phyloP scores from a whole-genome alignment of 345 rosid species.

The Eucalyptus pumila region DNA sequence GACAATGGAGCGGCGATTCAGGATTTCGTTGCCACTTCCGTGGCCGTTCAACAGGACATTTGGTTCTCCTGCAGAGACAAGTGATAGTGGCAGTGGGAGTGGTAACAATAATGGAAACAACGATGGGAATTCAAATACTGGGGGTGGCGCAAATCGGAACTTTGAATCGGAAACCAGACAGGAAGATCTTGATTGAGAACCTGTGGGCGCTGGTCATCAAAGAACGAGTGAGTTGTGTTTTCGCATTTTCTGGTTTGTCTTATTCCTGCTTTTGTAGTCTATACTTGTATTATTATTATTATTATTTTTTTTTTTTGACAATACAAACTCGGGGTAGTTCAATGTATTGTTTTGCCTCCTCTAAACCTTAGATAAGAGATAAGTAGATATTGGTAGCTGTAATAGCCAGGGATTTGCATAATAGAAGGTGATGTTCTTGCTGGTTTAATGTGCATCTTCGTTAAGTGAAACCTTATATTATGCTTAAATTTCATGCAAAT shows the following conservation, averaged over 20 bases:
- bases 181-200: constrained; percentile 53
- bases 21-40: constrained; percentile 44
- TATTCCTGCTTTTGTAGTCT: background rate
- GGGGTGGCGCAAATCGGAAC: background rate
- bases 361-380: background rate
- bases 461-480: background rate
- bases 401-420: background rate
- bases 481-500: background rate
- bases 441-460: background rate
- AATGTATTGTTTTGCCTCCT: background rate
- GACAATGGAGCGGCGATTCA: constrained; percentile 39
- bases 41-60: constrained; percentile 31
- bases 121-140: constrained; percentile 23
- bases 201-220: background rate
- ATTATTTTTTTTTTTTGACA: background rate
- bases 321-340: background rate
- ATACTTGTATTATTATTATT: background rate
- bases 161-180: constrained; percentile 14
- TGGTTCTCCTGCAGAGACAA: constrained; percentile 15
- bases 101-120: constrained; percentile 2
- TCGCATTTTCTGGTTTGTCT: background rate
- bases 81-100: constrained; percentile 13
- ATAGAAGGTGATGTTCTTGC: background rate
- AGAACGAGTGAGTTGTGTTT: background rate
- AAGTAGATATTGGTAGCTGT: background rate